Conservation (phyloP, 2,329 filamentous ascomycete species). For the Conoideocrella luteorostrata region DNA sequence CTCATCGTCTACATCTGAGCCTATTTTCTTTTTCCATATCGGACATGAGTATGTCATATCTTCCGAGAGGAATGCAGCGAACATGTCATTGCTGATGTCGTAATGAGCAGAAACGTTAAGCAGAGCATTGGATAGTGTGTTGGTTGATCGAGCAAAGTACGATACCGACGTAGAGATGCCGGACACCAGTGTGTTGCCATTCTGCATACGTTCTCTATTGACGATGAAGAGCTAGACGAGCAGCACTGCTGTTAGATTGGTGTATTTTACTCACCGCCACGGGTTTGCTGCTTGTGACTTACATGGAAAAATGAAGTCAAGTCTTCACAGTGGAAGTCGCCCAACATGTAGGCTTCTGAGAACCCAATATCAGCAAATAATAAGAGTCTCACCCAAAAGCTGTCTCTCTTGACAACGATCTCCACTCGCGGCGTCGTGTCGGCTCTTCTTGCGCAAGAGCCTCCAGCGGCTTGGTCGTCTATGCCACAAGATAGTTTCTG, state of each 20-base stretch:
- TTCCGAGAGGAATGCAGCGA: slow-evolving; percentile 64
- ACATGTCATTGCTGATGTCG: slow-evolving; percentile 71
- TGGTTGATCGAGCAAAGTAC: slow-evolving; percentile 50
- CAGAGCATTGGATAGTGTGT: slow-evolving; percentile 51
- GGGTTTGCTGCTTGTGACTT: no score
- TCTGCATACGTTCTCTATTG: slow-evolving; percentile 57
- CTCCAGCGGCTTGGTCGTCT: slow-evolving; percentile 27
- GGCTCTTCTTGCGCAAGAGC: slow-evolving; percentile 27
- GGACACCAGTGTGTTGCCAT: slow-evolving; percentile 58
- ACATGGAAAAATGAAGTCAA: slow-evolving; percentile 64
- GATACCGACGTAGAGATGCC: slow-evolving; percentile 51
- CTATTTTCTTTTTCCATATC: slow-evolving; percentile 43
- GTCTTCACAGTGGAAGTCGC: slow-evolving; percentile 61
- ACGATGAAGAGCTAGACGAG: slow-evolving; percentile 67
- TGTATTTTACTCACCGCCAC: no score
- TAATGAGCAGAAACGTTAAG: slow-evolving; percentile 68
- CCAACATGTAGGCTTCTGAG: slow-evolving; percentile 66
- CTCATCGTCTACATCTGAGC: slow-evolving; percentile 32
- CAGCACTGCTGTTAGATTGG: no score
- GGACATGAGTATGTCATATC: slow-evolving; percentile 74
- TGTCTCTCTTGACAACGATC: slow-evolving; percentile 55
- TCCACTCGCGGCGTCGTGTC: slow-evolving; percentile 38
- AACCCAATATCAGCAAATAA: slow-evolving; percentile 72
- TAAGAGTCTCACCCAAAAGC: slow-evolving; percentile 64
- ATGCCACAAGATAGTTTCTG: slow-evolving; percentile 35